These are phyloP conservation scores for Centrapalus pauciflorus DNA, from an alignment of 129 eudicot species.

Conservation along the genomic window DNA sequence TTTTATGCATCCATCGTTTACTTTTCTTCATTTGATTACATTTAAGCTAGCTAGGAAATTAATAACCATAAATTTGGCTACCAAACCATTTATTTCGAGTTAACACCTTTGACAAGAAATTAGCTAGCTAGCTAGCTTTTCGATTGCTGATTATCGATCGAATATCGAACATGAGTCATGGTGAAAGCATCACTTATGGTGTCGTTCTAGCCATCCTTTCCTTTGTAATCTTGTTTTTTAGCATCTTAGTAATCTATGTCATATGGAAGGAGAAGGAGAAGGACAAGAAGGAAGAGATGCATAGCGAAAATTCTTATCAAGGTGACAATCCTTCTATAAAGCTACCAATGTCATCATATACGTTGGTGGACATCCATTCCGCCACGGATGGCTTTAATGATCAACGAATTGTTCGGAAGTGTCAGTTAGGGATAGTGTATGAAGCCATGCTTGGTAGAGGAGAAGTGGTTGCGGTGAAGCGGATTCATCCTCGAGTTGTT, in stretches of 20 bases:
- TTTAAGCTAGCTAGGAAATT: too few species aligned
- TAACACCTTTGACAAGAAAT: too few species aligned
- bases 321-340: slow-evolving; percentile 37
- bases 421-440: slow-evolving; percentile 66
- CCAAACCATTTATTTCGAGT: too few species aligned
- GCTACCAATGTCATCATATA: slow-evolving; percentile 34
- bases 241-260: slow-evolving; percentile 30
- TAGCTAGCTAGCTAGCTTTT: too few species aligned
- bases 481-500: slow-evolving; percentile 65
- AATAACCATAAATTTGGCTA: too few species aligned
- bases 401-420: slow-evolving; percentile 59
- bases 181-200: slow-evolving; percentile 31
- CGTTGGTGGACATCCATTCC: slow-evolving; percentile 60
- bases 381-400: slow-evolving; percentile 80
- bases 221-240: slow-evolving; percentile 30
- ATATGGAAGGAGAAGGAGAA: slow-evolving; percentile 42
- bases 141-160: too few species aligned
- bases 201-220: slow-evolving; percentile 43
- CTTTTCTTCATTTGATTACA: too few species aligned
- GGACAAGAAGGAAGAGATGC: slow-evolving; percentile 17
- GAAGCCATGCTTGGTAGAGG: slow-evolving; percentile 56
- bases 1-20: too few species aligned
- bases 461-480: slow-evolving; percentile 57
- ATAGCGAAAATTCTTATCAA: slow-evolving; percentile 26
- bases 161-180: slow-evolving; percentile 42